Evolutionary conservation across 495 filamentous ascomycete species (phyloP), one percentile per base, ranked within the genome.

Genomic region (Trichoderma reesei): DNA sequence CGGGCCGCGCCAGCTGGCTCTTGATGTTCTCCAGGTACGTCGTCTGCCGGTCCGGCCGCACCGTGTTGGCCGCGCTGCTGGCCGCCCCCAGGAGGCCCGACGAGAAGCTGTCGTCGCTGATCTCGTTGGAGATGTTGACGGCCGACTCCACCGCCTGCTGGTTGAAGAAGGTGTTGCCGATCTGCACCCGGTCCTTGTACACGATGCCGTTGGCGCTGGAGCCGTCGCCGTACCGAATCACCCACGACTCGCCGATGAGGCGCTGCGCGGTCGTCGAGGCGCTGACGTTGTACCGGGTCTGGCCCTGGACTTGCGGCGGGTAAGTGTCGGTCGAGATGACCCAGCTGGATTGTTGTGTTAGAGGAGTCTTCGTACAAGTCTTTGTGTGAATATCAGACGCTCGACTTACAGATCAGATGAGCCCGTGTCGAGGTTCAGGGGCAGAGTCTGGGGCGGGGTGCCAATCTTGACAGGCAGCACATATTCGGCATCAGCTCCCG

Each of bases 1-100:
- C 78, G 51, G 95, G 83, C 76, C 96, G 85, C 67, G 90, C 90
- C 59, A 98, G 85, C 63, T 91, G 88, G 51, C 97, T 92, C 1
- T 92, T 92, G 66, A 98, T 90, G 71, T 92, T 89, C 71, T 97
- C 92, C 31, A 98, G 80, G 9, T 90, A 90, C 1, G 88, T 89
- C 72, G 95, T 96, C 63, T 87, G 85, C 64, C 90, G 88, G 33
- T 95, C 85, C 62, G 87, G 88, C 54, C 84, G 78, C 64, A 97
- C 77, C 61, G 93, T 86, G 66, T 88, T 86, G 18, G 78, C 78
- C 3, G 83, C 85, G 46, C 82, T 61, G 76, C 82, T 85, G 33
- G 83, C 85, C 14, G 90, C 80, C 59, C 89, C 88, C 11, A 92
- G 76, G 7, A 92, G 79, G 54, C 89, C 89, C 63, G 90, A 88